Evolutionary conservation across 805 yeast genomes (phyloP), one percentile per base, ranked within the genome.

Genomic region (Wickerhamiella dianesei): DNA sequence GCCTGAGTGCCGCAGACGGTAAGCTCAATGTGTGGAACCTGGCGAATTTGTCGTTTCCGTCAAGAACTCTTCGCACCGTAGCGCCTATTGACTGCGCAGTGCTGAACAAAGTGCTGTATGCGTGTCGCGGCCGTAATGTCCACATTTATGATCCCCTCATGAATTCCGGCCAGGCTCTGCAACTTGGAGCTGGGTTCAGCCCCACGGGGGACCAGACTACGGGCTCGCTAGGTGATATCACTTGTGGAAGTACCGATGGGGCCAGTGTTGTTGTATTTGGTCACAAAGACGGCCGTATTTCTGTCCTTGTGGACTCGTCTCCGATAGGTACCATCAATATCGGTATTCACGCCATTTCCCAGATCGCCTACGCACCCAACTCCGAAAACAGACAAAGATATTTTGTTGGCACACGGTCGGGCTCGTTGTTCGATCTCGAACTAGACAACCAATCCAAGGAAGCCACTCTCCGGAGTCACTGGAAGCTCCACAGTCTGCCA

Each of bases 401-500:
- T 8, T 67, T 71, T 71, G 58, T 64, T 4, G 67, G 66, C 1
- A 57, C 66, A 25, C 58, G 64, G 8, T 61, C 62, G 12, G 71
- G 71, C 6, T 54, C 53, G 32, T 54, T 68, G 19, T 52, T 62
- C 13, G 62, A 68, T 2, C 60, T 64, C 49, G 59, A 61, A 36
- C 56, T 61, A 16, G 47, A 35, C 4, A 43, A 21, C 13, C 44
- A 25, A 6, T 4, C 19, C 9, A 43, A 47, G 12, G 53, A 47
- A 36, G 67, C 69, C 61, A 51, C 56, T 17, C 58, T 66, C 1
- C 41, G 56, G 35, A 60, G 64, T 40, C 63, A 62, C 42, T 67
- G 68, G 67, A 62, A 59, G 42, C 69, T 66, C 1, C 68, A 65
- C 44, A 58, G 59, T 6, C 48, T 56, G 3, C 56, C 63, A 3